These are phyloP conservation scores for Tulasnella sp. DNA, from an alignment of 768 basidiomycete genomes.

Conservation along the genomic window DNA sequence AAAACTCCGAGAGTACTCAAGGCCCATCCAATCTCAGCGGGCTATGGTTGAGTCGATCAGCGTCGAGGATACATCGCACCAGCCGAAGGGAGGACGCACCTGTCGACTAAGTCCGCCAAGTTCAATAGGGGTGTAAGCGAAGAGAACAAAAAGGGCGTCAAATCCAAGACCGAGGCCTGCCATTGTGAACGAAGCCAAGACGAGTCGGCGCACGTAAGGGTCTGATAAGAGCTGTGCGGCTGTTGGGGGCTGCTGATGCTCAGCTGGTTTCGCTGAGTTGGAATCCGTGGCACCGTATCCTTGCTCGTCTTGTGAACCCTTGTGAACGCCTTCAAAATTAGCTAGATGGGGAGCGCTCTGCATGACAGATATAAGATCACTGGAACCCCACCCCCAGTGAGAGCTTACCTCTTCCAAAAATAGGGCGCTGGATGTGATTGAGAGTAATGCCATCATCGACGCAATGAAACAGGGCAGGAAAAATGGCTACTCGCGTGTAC, in stretches of 20 bases:
- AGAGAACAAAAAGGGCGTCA: slow-evolving; percentile 56
- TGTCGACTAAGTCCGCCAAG: neutral
- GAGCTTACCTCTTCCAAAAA: slow-evolving; percentile 43
- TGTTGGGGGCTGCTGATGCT: neutral
- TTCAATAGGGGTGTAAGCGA: slow-evolving; percentile 43
- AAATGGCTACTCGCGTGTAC: slow-evolving; percentile 25
- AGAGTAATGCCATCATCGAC: slow-evolving; percentile 31
- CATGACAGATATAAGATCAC: neutral
- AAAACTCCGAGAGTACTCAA: slow-evolving; percentile 15
- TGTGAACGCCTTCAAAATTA: neutral
- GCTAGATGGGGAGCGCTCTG: neutral
- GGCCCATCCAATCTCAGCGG: slow-evolving; percentile 16
- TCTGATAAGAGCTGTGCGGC: neutral
- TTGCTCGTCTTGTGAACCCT: neutral
- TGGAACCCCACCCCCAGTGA: too few relatives aligned
- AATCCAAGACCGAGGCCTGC: slow-evolving; percentile 42
- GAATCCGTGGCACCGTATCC: neutral
- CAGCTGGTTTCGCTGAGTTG: neutral
- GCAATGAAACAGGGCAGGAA: slow-evolving; percentile 49
- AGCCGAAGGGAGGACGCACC: neutral
- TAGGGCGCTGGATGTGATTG: slow-evolving; percentile 33
- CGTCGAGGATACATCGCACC: neutral
- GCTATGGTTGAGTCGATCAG: slow-evolving; percentile 5
- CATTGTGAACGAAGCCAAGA: slow-evolving; percentile 26
- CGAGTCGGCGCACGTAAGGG: slow-evolving; percentile 2